These are phyloP conservation scores for Candida dendrica DNA, from an alignment of 805 yeast genomes.

Conservation along the genomic window DNA sequence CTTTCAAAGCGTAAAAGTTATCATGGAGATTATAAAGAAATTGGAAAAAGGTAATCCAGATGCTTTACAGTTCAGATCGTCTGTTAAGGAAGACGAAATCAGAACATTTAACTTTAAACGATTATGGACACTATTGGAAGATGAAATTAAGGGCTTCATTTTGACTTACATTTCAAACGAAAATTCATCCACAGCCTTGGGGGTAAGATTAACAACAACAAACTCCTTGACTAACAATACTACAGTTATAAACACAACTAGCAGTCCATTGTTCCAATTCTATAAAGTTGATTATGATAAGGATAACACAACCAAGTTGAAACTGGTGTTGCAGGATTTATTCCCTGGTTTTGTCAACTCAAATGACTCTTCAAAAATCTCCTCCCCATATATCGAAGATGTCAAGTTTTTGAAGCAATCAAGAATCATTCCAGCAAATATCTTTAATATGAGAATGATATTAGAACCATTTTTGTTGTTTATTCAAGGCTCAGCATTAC, in stretches of 20 bases:
- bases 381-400: slow-evolving; percentile 48
- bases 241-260: slow-evolving; percentile 5
- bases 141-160: slow-evolving; percentile 13
- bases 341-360: slow-evolving; percentile 60
- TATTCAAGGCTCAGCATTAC: slow-evolving; percentile 46
- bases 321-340: slow-evolving; percentile 44
- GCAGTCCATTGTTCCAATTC: slow-evolving; percentile 25
- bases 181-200: slow-evolving; percentile 2
- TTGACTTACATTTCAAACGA: slow-evolving; percentile 15
- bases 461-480: slow-evolving; percentile 68
- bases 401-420: slow-evolving; percentile 55
- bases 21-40: slow-evolving; percentile 45
- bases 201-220: slow-evolving; percentile 7
- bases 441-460: slow-evolving; percentile 74
- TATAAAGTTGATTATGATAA: slow-evolving; percentile 25
- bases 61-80: background rate
- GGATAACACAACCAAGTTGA: slow-evolving; percentile 34
- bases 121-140: slow-evolving; percentile 11
- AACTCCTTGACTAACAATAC: slow-evolving; percentile 26
- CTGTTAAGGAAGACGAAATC: background rate
- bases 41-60: slow-evolving; percentile 14
- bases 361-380: slow-evolving; percentile 24
- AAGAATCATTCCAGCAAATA: slow-evolving; percentile 58
- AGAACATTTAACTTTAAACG: slow-evolving; percentile 4
- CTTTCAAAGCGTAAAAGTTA: slow-evolving; percentile 62